Evolutionary conservation across 2,329 filamentous ascomycete species (phyloP), one percentile per base, ranked within the genome.

Genomic region (Didymella lethalis): DNA sequence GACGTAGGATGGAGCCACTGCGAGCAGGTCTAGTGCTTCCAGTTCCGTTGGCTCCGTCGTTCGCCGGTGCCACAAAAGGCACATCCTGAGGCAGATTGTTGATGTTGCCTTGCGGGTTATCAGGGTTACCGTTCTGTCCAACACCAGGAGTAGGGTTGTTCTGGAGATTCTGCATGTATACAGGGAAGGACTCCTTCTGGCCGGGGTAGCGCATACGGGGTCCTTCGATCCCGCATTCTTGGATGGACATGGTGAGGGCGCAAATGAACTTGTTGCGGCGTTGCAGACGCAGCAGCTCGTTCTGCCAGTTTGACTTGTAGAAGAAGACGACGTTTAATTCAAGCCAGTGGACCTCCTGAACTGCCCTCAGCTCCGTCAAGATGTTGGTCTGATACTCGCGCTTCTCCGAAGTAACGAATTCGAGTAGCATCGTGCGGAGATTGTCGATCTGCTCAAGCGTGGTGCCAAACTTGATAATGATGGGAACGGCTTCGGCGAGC

Each of bases 241-340:
- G 85, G 82, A 97, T 93, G 54, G 91, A 87, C 36, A 90, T 83
- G 90, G 97, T 96, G 71, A 98, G 82, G 62, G 95, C 92, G 64
- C 90, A 93, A 65, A 96, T 93, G 77, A 98, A 97, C 74, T 93
- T 95, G 83, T 97, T 97, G 70, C 95, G 91, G 18, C 94, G 87
- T 67, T 90, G 91, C 2, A 98, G 85, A 79, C 94, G 93, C 25
- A 97, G 83, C 44, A 96, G 83, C 75, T 98, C 94, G 74, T 97
- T 97, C 75, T 98, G 94, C 86, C 91, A 97, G 76, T 94, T 97
- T 59, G 90, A 92, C 78, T 97, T 97, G 85, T 97, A 96, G 82
- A 97, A 97, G 82, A 97, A 97, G 71, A 97, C 89, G 56, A 98
- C 88, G 77, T 97, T 97, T 71, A 97, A 85, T 4, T 88, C 93